These are phyloP conservation scores for Leishmania tropica DNA, from an alignment of 208 protist genomes.

Conservation along the genomic window DNA sequence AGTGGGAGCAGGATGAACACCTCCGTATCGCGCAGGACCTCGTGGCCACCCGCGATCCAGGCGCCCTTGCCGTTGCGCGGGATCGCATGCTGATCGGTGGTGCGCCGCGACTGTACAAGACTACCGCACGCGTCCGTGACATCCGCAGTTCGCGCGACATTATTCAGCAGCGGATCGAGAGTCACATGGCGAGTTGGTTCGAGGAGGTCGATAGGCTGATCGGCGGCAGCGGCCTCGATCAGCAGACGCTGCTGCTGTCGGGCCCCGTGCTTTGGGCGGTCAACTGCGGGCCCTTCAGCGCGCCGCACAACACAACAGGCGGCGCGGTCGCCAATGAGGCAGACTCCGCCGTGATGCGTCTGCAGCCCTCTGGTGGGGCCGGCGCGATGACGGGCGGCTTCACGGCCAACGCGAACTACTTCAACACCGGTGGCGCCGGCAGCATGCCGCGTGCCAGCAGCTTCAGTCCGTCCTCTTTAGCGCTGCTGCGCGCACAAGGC, in stretches of 20 bases:
- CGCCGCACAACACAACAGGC: slow-evolving; percentile 6
- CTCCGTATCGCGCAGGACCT: slow-evolving; percentile 55
- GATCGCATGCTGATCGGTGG: slow-evolving; percentile 64
- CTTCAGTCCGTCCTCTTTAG: slow-evolving; percentile 4
- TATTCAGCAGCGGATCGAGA: slow-evolving; percentile 57
- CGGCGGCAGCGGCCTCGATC: slow-evolving; percentile 16
- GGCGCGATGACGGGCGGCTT: neutral
- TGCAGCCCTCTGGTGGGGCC: neutral
- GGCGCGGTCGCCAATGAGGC: slow-evolving; percentile 11
- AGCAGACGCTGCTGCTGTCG: slow-evolving; percentile 35
- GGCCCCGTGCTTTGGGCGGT: slow-evolving; percentile 51
- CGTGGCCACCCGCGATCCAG: slow-evolving; percentile 46
- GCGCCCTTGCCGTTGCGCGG: slow-evolving; percentile 49
- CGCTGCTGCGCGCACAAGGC: neutral
- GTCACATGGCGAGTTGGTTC: slow-evolving; percentile 59
- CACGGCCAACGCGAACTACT: neutral
- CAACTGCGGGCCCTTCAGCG: slow-evolving; percentile 21
- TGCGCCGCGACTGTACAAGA: slow-evolving; percentile 35
- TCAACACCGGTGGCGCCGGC: neutral
- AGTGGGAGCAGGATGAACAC: slow-evolving; percentile 71
- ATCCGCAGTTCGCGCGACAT: slow-evolving; percentile 63
- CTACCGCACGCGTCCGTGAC: slow-evolving; percentile 47
- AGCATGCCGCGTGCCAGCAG: slow-evolving; percentile 10
- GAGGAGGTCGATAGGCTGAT: slow-evolving; percentile 48
- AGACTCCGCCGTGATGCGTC: slow-evolving; percentile 12